Evolutionary conservation across 768 basidiomycete species (phyloP), one percentile per base, ranked within the genome.

Genomic region (Cystofilobasidium ferigula): DNA sequence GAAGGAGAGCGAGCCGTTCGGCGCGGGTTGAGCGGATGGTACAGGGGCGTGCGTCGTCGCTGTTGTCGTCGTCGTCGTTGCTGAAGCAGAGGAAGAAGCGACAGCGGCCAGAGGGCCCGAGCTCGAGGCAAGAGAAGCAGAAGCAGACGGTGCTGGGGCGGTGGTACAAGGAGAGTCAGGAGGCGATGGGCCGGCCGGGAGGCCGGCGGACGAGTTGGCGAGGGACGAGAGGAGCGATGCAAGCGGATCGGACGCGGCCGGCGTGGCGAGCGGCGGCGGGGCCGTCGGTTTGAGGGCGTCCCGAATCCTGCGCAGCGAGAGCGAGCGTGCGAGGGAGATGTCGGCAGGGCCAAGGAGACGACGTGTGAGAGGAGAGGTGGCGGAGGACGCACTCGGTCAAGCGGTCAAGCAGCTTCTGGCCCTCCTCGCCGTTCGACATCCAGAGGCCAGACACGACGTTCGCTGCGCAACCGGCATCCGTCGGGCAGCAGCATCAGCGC

Each of bases 1-100:
- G 59, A 68, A 68, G 26, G 66, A 68, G 24, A 68, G 61, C 32
- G 66, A 68, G 40, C 66, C 66, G 24, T 68, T 68, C 7, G 60
- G 42, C n/a, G 42, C 34, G n/a, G 24, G n/a, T n/a, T n/a, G n/a
- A n/a, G n/a, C n/a, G n/a, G n/a, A n/a, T n/a, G n/a, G n/a, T n/a
- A n/a, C n/a, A n/a, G n/a, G n/a, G n/a, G n/a, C n/a, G n/a, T n/a
- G n/a, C 36, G 64, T 42, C 22, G 35, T 18, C 0, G 64, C 30
- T 34, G 48, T 7, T 47, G 40, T 42, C 20, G 48, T 38, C 12
- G 53, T 13, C 18, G 62, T 1, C 7, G 64, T n/a, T 14, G 43
- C 0, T 35, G 59, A 20, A 14, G 53, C 3, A 22, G 65, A 61
- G 28, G 60, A 38, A 36, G 38, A 40, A 57, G 47, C 34, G 28